Evolutionary conservation across 2,329 filamentous ascomycete genomes (phyloP).

Genomic region (Amauroascus niger): DNA sequence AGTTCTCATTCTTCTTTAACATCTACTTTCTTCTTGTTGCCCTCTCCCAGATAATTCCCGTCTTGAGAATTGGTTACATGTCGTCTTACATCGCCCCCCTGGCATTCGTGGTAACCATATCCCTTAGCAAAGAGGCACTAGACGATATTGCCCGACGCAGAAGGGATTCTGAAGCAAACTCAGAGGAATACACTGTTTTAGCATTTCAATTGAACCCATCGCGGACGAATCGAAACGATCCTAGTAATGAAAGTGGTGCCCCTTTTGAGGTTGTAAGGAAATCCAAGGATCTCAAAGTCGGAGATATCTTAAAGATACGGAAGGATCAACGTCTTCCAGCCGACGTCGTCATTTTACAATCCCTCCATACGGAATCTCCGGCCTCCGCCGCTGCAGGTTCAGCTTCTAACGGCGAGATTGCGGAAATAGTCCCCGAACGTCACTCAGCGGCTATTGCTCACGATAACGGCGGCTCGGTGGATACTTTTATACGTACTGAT

Average conservation of each 20-base stretch:
- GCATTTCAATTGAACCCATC: slow-evolving; percentile 48
- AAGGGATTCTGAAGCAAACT: slow-evolving; percentile 87
- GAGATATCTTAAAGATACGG: slow-evolving; percentile 83
- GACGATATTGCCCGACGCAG: slow-evolving; percentile 82
- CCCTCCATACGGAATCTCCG: slow-evolving; percentile 38
- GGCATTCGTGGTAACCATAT: slow-evolving; percentile 83
- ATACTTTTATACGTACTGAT: slow-evolving; percentile 95
- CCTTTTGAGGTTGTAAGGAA: slow-evolving; percentile 64
- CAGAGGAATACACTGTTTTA: slow-evolving; percentile 74
- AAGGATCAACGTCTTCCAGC: slow-evolving; percentile 92
- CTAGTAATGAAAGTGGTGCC: slow-evolving; percentile 26
- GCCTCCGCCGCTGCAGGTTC: neutral
- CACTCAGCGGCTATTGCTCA: neutral
- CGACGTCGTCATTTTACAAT: slow-evolving; percentile 88
- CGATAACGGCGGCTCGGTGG: slow-evolving; percentile 44
- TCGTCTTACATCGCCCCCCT: slow-evolving; percentile 89
- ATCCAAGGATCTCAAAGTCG: slow-evolving; percentile 81
- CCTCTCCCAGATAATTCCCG: slow-evolving; percentile 81
- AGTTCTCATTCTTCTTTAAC: slow-evolving; percentile 99
- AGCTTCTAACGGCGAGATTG: neutral
- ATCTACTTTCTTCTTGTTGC: slow-evolving; percentile 97
- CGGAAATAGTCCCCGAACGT: neutral
- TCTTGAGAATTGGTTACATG: slow-evolving; percentile 84
- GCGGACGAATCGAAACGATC: slow-evolving; percentile 20
- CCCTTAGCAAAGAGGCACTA: slow-evolving; percentile 87